Conservation (phyloP, 345 rosid genomes). For the Noccaea bulbosa region DNA sequence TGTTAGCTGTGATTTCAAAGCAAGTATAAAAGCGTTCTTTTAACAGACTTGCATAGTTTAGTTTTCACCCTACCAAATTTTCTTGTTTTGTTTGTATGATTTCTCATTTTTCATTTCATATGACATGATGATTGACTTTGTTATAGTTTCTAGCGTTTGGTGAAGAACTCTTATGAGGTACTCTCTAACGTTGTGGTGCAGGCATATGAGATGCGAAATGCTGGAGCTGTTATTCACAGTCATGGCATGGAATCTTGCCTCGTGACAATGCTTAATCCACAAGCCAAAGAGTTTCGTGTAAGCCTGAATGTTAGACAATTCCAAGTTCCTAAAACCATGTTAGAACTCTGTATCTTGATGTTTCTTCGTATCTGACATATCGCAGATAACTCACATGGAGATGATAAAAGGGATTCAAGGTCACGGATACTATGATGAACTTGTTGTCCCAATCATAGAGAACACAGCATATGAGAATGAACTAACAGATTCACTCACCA, state of each 20-base stretch:
- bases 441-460: slow-evolving; percentile 94
- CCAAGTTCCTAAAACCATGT: background rate
- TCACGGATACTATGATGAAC: slow-evolving; percentile 94
- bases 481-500: slow-evolving; percentile 88
- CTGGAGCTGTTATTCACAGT: slow-evolving; percentile 98
- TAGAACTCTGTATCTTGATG: slow-evolving; percentile 13
- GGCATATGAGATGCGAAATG: slow-evolving; percentile 88
- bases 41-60: background rate
- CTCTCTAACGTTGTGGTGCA: slow-evolving; percentile 39
- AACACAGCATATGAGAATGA: slow-evolving; percentile 90
- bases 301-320: slow-evolving; percentile 39
- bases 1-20: background rate
- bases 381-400: slow-evolving; percentile 97
- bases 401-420: slow-evolving; percentile 99
- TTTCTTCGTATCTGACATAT: slow-evolving; percentile 24
- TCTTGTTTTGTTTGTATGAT: slow-evolving; percentile 19
- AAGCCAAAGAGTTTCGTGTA: slow-evolving; percentile 84
- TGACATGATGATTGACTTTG: background rate
- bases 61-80: background rate
- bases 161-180: slow-evolving; percentile 6
- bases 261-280: slow-evolving; percentile 89
- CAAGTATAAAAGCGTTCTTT: background rate
- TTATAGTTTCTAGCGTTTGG: slow-evolving; percentile 4
- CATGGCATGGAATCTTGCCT: slow-evolving; percentile 98
- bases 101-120: slow-evolving; percentile 21